Evolutionary conservation across 495 filamentous ascomycete species (phyloP), one percentile per base, ranked within the genome.

Genomic region (Penicillium canescens): DNA sequence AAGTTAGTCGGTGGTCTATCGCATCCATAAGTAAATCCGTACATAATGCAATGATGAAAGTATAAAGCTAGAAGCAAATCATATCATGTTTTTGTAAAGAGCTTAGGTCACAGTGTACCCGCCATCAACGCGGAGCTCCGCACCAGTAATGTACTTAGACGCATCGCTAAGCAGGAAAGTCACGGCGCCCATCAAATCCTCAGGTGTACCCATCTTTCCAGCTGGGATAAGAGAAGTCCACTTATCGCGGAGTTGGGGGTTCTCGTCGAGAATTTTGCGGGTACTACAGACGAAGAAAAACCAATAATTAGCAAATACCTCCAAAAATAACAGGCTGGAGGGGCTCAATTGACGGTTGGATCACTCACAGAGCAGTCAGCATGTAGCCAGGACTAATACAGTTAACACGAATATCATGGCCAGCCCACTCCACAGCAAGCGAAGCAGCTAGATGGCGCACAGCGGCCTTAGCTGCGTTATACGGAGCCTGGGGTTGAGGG

Each of bases 301-400:
- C 26, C 20, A 13, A 41, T 47, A 42, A 14, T 67, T 48, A 66
- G 55, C 51, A 60, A 34, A n/a, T n/a, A 28, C 34, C 31, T 31
- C 36, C 9, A 28, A 34, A 5, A 78, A 81, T 78, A 24, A 4
- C 1, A 18, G 18, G 18, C 20, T 72, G 90, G 28, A 38, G 13
- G 11, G 14, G 9, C 11, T 5, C 33, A 36, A 9, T 36, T 1
- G 11, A 9, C 20, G 10, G 1, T n/a, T 5, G 31, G 13, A n/a
- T 4, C 1, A 67, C 70, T 66, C 60, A 75, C 91, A 98, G 71
- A 42, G 91, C 91, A 16, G 93, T 98, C 58, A 96, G 73, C 92
- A 96, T 95, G 70, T 96, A 96, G 16, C 92, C 92, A 0, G 92
- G 92, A 52, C 84, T 88, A 64, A 96, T 95, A 65, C 87, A 91